phyloP scores from a whole-genome alignment of 192 early-diverging fungal species.

The Coemansia sp. region DNA sequence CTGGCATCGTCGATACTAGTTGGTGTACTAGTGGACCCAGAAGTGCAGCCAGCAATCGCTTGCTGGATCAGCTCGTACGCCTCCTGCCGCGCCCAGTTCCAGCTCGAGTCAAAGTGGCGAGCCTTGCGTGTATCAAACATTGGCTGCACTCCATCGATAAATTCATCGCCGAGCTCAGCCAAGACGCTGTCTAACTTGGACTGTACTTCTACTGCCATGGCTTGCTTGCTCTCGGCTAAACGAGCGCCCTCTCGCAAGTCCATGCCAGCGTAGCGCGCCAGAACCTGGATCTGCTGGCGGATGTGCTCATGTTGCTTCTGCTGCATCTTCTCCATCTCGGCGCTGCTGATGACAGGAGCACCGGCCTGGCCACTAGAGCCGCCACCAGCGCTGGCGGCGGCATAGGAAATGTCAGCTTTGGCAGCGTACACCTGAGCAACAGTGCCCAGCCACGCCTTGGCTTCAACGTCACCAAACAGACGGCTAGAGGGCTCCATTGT shows the following conservation, averaged over 20 bases:
- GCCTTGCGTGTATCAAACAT: conserved; percentile 77
- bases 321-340: conserved; percentile 78
- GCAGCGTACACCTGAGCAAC: conserved; percentile 69
- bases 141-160: conserved; percentile 73
- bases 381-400: conserved; percentile 38
- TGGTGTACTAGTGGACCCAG: conserved; percentile 52
- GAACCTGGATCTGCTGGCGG: conserved; percentile 76
- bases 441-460: conserved; percentile 77
- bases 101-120: conserved; percentile 85
- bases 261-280: conserved; percentile 72
- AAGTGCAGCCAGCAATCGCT: conserved; percentile 62
- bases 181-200: conserved; percentile 70
- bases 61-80: conserved; percentile 64
- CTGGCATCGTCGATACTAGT: conserved; percentile 62
- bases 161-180: conserved; percentile 78
- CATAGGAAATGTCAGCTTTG: conserved; percentile 65
- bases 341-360: conserved; percentile 76
- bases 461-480: conserved; percentile 69
- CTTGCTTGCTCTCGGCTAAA: conserved; percentile 59
- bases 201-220: conserved; percentile 62
- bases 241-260: conserved; percentile 74
- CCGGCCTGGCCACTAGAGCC: conserved; percentile 45
- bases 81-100: conserved; percentile 83
- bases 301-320: conserved; percentile 68
- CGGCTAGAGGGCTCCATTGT: conserved; percentile 80